phyloP scores from a whole-genome alignment of 2,329 filamentous ascomycete genomes.

The Diaporthe batatas region DNA sequence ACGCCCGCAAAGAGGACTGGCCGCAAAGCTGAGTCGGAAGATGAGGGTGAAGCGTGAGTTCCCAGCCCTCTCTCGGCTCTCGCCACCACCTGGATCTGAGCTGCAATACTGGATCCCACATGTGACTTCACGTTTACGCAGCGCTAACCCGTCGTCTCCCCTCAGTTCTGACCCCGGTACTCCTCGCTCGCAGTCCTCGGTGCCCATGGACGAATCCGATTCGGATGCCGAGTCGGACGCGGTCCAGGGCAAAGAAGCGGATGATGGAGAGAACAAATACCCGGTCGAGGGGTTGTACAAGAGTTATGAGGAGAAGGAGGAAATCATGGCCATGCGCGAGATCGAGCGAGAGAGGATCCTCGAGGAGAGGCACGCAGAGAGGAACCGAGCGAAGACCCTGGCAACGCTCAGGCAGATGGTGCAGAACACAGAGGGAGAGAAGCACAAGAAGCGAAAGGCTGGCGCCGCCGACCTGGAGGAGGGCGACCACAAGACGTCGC shows the following conservation, averaged over 20 bases:
- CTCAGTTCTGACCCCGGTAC: slow-evolving; percentile 49
- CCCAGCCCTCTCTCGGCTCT: slow-evolving; percentile 41
- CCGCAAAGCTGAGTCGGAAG: slow-evolving; percentile 73
- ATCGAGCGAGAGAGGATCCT: slow-evolving; percentile 92
- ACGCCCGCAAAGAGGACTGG: slow-evolving; percentile 61
- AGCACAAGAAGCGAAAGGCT: slow-evolving; percentile 81
- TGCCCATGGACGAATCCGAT: slow-evolving; percentile 90
- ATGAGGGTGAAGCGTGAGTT: slow-evolving; percentile 87
- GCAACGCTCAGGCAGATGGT: slow-evolving; percentile 84
- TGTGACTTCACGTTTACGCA: neutral
- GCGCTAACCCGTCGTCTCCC: slow-evolving; percentile 40
- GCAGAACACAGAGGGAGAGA: slow-evolving; percentile 72
- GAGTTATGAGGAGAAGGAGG: slow-evolving; percentile 78
- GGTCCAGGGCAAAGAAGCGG: slow-evolving; percentile 59
- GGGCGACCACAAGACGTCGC: slow-evolving; percentile 78
- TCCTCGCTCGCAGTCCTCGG: slow-evolving; percentile 82
- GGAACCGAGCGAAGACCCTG: slow-evolving; percentile 86
- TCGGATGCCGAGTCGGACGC: slow-evolving; percentile 74
- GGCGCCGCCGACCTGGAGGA: slow-evolving; percentile 84
- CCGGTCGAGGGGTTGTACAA: slow-evolving; percentile 90
- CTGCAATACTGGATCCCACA: slow-evolving; percentile 7
- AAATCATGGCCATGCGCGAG: slow-evolving; percentile 89
- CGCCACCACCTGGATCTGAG: slow-evolving; percentile 33
- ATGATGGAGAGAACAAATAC: slow-evolving; percentile 76
- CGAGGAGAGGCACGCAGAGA: slow-evolving; percentile 81